These are phyloP conservation scores for Annulohypoxylon nitens DNA, from an alignment of 495 filamentous ascomycete genomes.

Conservation along the genomic window DNA sequence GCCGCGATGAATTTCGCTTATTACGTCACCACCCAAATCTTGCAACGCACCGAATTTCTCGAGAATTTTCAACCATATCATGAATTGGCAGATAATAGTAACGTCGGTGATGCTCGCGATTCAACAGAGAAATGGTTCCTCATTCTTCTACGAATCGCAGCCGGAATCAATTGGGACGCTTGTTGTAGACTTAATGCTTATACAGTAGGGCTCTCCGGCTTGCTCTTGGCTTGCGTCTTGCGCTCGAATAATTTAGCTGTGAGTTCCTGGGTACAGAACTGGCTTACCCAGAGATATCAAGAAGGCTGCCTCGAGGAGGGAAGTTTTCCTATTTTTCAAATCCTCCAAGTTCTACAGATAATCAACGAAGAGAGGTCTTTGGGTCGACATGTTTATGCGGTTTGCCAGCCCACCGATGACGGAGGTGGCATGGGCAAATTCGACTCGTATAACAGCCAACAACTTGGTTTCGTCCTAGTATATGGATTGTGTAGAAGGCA, in stretches of 20 bases:
- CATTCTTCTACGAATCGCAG: background rate
- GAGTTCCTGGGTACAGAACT: background rate
- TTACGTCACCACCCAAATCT: background rate
- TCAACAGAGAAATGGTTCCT: background rate
- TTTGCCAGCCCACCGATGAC: constrained; percentile 7
- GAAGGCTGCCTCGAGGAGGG: constrained; percentile 10
- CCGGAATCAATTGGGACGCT: constrained; percentile 1
- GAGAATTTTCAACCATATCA: background rate
- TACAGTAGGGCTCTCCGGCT: background rate
- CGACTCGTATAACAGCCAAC: constrained; percentile 10
- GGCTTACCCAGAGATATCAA: background rate
- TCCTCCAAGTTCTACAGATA: constrained; percentile 1
- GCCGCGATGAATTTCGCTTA: constrained; percentile 9
- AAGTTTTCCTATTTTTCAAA: constrained; percentile 6
- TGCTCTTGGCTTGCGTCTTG: constrained; percentile 4
- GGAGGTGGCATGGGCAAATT: constrained; percentile 10
- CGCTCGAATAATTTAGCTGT: background rate
- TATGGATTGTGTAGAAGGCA: background rate
- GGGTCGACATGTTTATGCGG: constrained; percentile 4
- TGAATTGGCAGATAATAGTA: background rate
- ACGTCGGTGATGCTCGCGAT: background rate
- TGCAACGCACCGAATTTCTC: background rate
- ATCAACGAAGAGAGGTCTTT: background rate
- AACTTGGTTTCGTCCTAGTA: background rate
- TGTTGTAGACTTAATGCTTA: constrained; percentile 6